Conservation (phyloP, 2,329 filamentous ascomycete genomes). For the Pestalotiopsis sp. region DNA sequence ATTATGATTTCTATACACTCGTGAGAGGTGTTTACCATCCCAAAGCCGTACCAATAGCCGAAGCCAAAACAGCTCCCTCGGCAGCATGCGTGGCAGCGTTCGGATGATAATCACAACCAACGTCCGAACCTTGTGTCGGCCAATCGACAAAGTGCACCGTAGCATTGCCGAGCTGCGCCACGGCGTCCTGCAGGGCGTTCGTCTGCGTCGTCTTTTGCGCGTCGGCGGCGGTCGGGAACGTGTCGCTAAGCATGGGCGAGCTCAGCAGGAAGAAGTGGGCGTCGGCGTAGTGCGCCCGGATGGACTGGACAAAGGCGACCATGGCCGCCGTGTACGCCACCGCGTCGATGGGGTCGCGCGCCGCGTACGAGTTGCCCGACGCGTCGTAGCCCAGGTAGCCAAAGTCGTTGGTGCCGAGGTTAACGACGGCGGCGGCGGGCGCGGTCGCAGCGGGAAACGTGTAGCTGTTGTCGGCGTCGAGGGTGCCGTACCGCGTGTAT, state of each 20-base stretch:
- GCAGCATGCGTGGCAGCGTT: conserved; percentile 37
- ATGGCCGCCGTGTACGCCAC: conserved; percentile 27
- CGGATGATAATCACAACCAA: conserved; percentile 43
- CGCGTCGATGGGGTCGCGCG: conserved; percentile 28
- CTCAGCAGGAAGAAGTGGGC: conserved; percentile 40
- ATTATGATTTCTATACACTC: too few relatives aligned
- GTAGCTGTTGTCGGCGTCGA: conserved; percentile 37
- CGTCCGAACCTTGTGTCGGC: conserved; percentile 38
- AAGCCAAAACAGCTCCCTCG: conserved; percentile 28
- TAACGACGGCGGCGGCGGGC: conserved; percentile 39
- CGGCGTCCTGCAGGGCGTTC: conserved; percentile 33
- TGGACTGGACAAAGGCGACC: conserved; percentile 30
- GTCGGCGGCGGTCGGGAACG: conserved; percentile 24
- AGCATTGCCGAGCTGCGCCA: conserved; percentile 27
- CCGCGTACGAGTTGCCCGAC: too few relatives aligned
- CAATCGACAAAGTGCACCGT: conserved; percentile 40
- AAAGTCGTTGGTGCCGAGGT: conserved; percentile 45
- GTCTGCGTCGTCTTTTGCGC: conserved; percentile 38
- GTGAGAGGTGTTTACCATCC: not conserved
- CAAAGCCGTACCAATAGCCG: conserved; percentile 19
- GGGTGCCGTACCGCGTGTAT: conserved; percentile 42
- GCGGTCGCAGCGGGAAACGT: conserved; percentile 32
- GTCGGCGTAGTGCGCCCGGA: conserved; percentile 34
- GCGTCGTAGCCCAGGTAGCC: conserved; percentile 27
- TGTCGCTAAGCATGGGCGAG: conserved; percentile 39